These are phyloP conservation scores for Ganoderma sinense DNA, from an alignment of 1,284 basidiomycete species.

Conservation along the genomic window DNA sequence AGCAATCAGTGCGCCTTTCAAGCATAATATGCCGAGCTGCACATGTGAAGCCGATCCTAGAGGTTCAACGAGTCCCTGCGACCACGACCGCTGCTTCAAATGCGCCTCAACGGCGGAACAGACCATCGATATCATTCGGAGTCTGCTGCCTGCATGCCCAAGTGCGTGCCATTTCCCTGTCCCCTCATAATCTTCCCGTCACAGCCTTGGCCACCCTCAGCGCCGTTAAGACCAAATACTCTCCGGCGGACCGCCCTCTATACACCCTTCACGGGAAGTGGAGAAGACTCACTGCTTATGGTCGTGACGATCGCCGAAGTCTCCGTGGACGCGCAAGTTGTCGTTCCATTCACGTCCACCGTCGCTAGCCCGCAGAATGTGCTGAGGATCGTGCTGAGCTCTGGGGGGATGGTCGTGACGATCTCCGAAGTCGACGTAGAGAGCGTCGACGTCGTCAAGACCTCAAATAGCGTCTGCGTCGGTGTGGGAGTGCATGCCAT, in stretches of 20 bases:
- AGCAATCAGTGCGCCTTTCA: background rate
- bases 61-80: background rate
- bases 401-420: slow-evolving; percentile 31
- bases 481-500: slow-evolving; percentile 42
- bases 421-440: slow-evolving; percentile 31
- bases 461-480: slow-evolving; percentile 36
- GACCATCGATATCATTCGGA: background rate
- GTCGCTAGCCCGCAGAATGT: slow-evolving; percentile 25
- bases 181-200: background rate
- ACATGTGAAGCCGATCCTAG: background rate
- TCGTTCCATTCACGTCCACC: slow-evolving; percentile 16
- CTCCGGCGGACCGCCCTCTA: background rate
- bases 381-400: slow-evolving; percentile 29
- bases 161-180: background rate
- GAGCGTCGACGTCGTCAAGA: slow-evolving; percentile 29
- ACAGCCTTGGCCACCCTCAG: background rate
- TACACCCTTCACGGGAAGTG: background rate
- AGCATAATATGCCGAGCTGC: background rate
- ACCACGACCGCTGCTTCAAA: background rate
- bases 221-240: background rate
- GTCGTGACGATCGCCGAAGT: slow-evolving; percentile 24
- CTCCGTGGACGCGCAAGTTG: slow-evolving; percentile 16
- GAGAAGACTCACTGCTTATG: slow-evolving; percentile 26
- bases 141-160: background rate
- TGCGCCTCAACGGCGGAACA: background rate